Evolutionary conservation across 2,329 filamentous ascomycete genomes (phyloP), one percentile per base, ranked within the genome.

Genomic region (Verticillium nonalfalfae): DNA sequence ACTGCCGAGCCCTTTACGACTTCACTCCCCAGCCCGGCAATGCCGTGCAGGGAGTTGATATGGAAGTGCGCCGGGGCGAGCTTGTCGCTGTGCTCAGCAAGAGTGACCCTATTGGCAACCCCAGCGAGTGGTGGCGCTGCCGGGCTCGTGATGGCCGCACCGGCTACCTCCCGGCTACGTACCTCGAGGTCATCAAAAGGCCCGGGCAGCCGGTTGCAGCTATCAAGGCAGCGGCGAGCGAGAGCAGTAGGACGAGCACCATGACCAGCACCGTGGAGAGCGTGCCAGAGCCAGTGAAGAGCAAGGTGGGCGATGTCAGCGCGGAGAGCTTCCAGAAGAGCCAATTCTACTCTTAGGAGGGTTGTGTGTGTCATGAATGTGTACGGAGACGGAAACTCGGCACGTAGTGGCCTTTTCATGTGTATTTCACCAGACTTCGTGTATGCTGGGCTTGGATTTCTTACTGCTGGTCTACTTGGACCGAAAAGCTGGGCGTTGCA

Each of bases 91-190:
- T 99, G 1, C 83, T 99, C 60, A 90, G 89, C 78, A 97, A 97
- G 79, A 90, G 87, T 18, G 95, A 99, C 70, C 95, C 95, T 0
- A 85, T 94, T 71, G 95, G 95, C 54, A 93, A 95, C 68, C 86
- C 92, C 4, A 95, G 90, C 59, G 94, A 99, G 72, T 99, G 95
- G 95, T 99, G 95, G 95, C 87, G 90, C 66, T 99, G 96, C 76
- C 85, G 95, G 60, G 90, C 94, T 14, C 85, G 95, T 63, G 93
- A 98, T 72, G 93, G 93, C 56, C 85, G 92, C 33, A 88, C 97
- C 69, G 95, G 95, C 7, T 99, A 98, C 72, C 82, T 99, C 6
- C 95, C 96, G 2, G 87, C 89, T 1, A 93, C 93, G 1, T 99
- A 97, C 71, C 83, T 99, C 34, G 92, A 97, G 75, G 84, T 95